phyloP scores from a whole-genome alignment of 306 rosid genomes.

The Citrullus mucosospermus region DNA sequence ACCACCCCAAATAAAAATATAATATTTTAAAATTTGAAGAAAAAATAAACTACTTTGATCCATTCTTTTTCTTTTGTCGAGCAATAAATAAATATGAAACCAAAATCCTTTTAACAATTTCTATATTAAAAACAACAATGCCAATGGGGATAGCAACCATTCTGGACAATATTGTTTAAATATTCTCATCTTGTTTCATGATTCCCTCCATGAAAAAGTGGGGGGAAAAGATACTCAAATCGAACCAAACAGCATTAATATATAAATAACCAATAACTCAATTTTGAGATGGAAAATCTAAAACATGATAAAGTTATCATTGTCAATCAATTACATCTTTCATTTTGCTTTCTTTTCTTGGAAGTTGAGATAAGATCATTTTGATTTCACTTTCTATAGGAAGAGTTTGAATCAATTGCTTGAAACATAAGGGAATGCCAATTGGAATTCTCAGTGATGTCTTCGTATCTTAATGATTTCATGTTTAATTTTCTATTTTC shows the following conservation, averaged over 20 bases:
- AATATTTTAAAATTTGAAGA: too few relatives aligned
- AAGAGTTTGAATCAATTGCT: not conserved
- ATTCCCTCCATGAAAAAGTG: too few relatives aligned
- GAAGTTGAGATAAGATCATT: constrained; percentile 4
- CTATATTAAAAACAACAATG: not conserved
- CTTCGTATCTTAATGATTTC: not conserved
- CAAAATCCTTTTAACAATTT: not conserved
- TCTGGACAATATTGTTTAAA: not conserved
- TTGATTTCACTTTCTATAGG: not conserved
- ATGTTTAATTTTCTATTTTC: too few relatives aligned
- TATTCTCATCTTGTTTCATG: not conserved
- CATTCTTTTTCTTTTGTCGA: too few relatives aligned
- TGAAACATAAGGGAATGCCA: constrained; percentile 1
- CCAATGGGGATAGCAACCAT: not conserved
- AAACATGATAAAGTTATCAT: not conserved
- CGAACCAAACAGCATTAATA: not conserved
- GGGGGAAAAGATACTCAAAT: not conserved
- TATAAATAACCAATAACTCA: not conserved
- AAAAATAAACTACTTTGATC: too few relatives aligned
- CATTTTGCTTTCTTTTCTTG: constrained; percentile 4
- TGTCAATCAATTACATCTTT: not conserved
- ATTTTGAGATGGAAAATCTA: not conserved
- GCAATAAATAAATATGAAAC: too few relatives aligned
- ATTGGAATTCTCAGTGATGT: not conserved
- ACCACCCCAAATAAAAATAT: too few relatives aligned